Evolutionary conservation across 306 rosid species (phyloP), one percentile per base, ranked within the genome.

Genomic region (Cicer pinnatifidum): DNA sequence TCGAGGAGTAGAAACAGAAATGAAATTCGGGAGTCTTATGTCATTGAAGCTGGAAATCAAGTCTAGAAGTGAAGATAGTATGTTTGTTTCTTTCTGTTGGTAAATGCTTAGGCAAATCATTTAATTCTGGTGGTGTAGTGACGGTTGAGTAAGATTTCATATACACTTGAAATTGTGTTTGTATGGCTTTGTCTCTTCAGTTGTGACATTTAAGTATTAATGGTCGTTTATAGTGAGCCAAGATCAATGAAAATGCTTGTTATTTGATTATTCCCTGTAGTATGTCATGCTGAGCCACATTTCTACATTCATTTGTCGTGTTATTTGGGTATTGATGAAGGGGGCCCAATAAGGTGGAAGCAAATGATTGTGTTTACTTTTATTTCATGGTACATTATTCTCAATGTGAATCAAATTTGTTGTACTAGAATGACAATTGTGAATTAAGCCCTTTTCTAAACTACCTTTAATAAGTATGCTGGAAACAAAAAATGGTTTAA

Each of bases 31-130:
- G 90, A 87, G 47, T 79, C 88, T 71, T 91, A 74, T 78, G 85
- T 85, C 75, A 81, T 87, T 67, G 98, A 90, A 80, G 84, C 91
- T 65, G 96, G 92, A 74, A 89, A 89, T 80, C 88, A 59, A 33
- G 43, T 74, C 56, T 74, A 82, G 88, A 85, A 28, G 33, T 28
- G 4, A 28, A 28, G 33, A 28, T 82, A 53, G 76, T 65, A 60
- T 57, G 73, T 60, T 59, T 51, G 60, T 76, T 77, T 67, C 78
- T 71, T 57, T 53, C 70, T 75, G 79, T 69, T 40, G 38, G 43
- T 9, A 81, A 71, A 69, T 51, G 78, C 69, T 54, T 23, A 68
- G 78, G 78, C 85, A 72, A 83, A 69, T 41, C 67, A 71, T 80
- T 44, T 35, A n/a, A 53, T 58, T 19, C 15, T 20, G 40, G 69